Base-by-base conservation (phyloP, 306 rosid genomes). In the Phaseolus lunatus region DNA sequence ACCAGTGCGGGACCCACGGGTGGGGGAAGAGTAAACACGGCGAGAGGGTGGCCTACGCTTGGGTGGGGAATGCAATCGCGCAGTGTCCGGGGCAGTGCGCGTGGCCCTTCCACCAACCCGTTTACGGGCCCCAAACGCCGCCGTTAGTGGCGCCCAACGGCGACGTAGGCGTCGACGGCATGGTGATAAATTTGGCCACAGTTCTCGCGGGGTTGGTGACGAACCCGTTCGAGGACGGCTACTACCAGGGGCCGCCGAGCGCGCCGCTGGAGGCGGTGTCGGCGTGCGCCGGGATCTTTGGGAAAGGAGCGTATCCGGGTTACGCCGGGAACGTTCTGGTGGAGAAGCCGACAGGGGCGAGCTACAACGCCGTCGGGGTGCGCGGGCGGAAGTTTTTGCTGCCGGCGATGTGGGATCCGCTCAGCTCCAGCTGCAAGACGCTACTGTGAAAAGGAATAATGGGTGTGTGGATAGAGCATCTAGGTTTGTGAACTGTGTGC, bases 401-500 rank as follows among this genome's bases (percentile, higher is more conserved):
- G 22, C 88, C 87, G n/a, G 86, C 87, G 0, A 84, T 84, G 79
- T 88, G 88, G 90, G 86, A 88, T 77, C 90, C 88, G 0, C 57
- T 50, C 0, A 80, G 69, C 6, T 86, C 90, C 77, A n/a, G 63
- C 22, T 88, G 92, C 77, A 84, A 67, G 47, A 59, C 87, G 1
- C 72, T 73, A 5, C 75, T 74, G 27, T 88, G 11, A 50, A 18
- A 29, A 7, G 9, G 2, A 7, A 9, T 0, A 3, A 0, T 15
- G 39, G 9, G 9, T 6, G 35, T 33, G 39, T 33, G 39, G 5
- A 41, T 15, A 19, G 15, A 3, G n/a, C 23, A 18, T 33, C 6
- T 59, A 13, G 78, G 9, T 14, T 19, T 5, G 5, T 56, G 14
- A 22, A 22, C 0, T 12, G 15, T 58, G 67, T 26, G 22, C 1